phyloP scores from a whole-genome alignment of 176 grass and related monocot genomes.

The Pontederia paniculata region DNA sequence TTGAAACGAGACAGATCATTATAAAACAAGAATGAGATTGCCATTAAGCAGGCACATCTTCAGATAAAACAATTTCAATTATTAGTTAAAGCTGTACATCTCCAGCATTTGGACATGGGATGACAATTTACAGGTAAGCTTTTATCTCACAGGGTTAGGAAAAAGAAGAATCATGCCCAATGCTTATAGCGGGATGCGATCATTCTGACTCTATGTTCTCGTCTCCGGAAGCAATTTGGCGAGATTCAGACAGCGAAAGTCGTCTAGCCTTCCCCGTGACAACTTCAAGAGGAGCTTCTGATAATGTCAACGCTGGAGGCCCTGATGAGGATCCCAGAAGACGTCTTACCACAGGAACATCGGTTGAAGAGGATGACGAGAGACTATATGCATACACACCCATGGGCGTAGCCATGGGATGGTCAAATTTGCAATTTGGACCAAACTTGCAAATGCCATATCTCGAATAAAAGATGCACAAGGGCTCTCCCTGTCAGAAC shows the following conservation, averaged over 20 bases:
- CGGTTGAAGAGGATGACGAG: slow-evolving; percentile 33
- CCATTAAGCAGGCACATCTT: neutral
- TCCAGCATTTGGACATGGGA: slow-evolving; percentile 24
- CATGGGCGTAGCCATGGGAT: slow-evolving; percentile 75
- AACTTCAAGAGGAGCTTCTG: slow-evolving; percentile 9
- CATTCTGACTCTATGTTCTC: slow-evolving; percentile 29
- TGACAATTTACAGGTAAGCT: slow-evolving; percentile 65
- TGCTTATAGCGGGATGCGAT: slow-evolving; percentile 14
- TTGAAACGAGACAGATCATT: slow-evolving; percentile 7
- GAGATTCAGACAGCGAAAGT: slow-evolving; percentile 19
- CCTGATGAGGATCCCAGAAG: slow-evolving; percentile 44
- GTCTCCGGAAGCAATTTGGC: slow-evolving; percentile 36
- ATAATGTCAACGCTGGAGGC: slow-evolving; percentile 16
- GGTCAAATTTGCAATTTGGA: slow-evolving; percentile 92
- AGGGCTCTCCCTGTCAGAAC: slow-evolving; percentile 61
- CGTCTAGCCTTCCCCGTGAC: slow-evolving; percentile 12
- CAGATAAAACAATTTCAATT: neutral
- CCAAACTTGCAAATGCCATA: slow-evolving; percentile 99
- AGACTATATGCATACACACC: slow-evolving; percentile 47
- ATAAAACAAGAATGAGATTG: slow-evolving; percentile 7
- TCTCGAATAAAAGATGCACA: slow-evolving; percentile 90
- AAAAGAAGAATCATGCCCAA: slow-evolving; percentile 31
- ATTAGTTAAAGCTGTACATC: slow-evolving; percentile 49
- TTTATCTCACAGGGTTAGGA: slow-evolving; percentile 45
- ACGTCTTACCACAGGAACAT: slow-evolving; percentile 29